A percentile compares a stretch with the other conserved stretches of the same genome.
phyloP scores from a whole-genome alignment of 805 yeast genomes.

The Pichia gijzeniarum region DNA sequence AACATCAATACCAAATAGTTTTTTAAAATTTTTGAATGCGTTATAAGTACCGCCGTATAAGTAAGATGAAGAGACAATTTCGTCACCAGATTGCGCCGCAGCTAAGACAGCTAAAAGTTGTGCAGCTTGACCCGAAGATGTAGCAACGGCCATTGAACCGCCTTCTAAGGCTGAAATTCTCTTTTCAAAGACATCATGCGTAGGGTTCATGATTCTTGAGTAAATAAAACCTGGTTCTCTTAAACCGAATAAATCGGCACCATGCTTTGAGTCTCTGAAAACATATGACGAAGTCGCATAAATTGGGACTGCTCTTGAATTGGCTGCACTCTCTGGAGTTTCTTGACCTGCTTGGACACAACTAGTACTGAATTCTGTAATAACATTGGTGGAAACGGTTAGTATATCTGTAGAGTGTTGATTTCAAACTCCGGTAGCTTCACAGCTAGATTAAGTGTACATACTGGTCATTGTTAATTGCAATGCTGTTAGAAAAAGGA shows the following conservation, averaged over 20 bases:
- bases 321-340: constrained; percentile 46
- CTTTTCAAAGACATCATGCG: constrained; percentile 84
- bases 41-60: constrained; percentile 96
- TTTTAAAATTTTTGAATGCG: constrained; percentile 88
- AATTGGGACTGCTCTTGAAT: constrained; percentile 88
- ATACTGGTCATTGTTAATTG: background rate
- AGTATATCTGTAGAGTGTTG: no score
- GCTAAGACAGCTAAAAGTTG: constrained; percentile 80
- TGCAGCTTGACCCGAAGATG: constrained; percentile 96
- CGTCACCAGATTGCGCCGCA: constrained; percentile 83
- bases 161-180: constrained; percentile 90
- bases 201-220: constrained; percentile 89
- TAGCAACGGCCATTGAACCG: constrained; percentile 86
- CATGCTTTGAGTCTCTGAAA: constrained; percentile 83
- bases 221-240: constrained; percentile 82
- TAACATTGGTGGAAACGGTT: background rate
- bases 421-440: no score
- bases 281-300: constrained; percentile 88
- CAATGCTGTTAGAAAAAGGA: background rate
- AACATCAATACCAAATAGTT: constrained; percentile 72
- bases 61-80: constrained; percentile 78
- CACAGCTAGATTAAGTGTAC: background rate
- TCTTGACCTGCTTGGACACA: constrained; percentile 97
- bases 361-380: constrained; percentile 13
- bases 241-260: constrained; percentile 83